Percentiles rank a stretch among this genome's conserved stretches.
phyloP scores from a whole-genome alignment of 1,284 basidiomycete genomes.

The Ustilago cynodontis region DNA sequence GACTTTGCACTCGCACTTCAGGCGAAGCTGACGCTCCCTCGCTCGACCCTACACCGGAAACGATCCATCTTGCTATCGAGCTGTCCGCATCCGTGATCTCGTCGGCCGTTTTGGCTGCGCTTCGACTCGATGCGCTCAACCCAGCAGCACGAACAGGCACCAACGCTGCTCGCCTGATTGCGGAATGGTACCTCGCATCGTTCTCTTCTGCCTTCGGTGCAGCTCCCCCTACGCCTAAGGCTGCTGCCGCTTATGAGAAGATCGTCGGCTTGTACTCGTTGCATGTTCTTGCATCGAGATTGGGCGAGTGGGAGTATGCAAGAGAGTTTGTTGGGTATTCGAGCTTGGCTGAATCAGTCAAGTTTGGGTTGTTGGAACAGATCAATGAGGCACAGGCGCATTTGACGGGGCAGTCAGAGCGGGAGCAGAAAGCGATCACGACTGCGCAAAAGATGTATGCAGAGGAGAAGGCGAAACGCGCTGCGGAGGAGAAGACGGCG shows the following conservation, averaged over 20 bases:
- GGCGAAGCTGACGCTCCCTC: slow-evolving; percentile 31
- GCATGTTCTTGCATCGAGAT: slow-evolving; percentile 52
- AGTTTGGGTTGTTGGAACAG: slow-evolving; percentile 46
- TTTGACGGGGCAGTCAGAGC: slow-evolving; percentile 22
- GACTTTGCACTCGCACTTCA: slow-evolving; percentile 36
- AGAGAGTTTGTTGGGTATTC: slow-evolving; percentile 57
- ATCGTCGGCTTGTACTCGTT: slow-evolving; percentile 57
- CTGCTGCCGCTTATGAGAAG: slow-evolving; percentile 50
- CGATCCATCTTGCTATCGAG: slow-evolving; percentile 39
- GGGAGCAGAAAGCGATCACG: slow-evolving; percentile 40
- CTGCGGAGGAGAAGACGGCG: slow-evolving; percentile 37
- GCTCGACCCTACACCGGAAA: slow-evolving; percentile 48
- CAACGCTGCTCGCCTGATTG: slow-evolving; percentile 47
- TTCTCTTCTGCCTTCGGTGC: slow-evolving; percentile 39
- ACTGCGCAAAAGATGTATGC: slow-evolving; percentile 44
- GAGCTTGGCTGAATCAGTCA: slow-evolving; percentile 43
- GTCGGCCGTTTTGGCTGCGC: slow-evolving; percentile 52
- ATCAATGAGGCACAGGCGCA: slow-evolving; percentile 43
- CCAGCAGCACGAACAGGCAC: slow-evolving; percentile 31
- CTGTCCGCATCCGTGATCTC: slow-evolving; percentile 53
- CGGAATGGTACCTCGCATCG: slow-evolving; percentile 60
- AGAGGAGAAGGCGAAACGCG: slow-evolving; percentile 45
- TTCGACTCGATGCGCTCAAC: slow-evolving; percentile 46
- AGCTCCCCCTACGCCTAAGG: slow-evolving; percentile 28
- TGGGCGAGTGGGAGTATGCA: slow-evolving; percentile 62